phyloP scores from a whole-genome alignment of 2,329 filamentous ascomycete species.

The Aspergillus pseudotamarii region DNA sequence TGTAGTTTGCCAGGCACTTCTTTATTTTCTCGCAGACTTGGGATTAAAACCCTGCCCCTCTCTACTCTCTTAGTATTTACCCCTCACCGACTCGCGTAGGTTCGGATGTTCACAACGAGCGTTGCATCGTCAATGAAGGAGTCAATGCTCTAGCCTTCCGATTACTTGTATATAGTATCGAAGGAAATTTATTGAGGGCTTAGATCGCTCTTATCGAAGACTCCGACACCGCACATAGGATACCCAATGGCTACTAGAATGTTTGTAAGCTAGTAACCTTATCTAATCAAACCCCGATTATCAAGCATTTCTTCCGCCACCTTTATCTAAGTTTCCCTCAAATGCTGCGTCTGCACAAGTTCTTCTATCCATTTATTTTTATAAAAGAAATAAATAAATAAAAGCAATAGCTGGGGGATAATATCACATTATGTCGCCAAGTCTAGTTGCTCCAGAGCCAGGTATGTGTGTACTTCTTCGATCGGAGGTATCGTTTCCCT shows the following conservation, averaged over 20 bases:
- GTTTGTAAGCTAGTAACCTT: constrained; percentile 33
- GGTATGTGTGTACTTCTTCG: constrained; percentile 43
- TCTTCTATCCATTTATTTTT: not conserved
- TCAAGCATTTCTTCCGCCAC: constrained; percentile 37
- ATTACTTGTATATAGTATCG: not conserved
- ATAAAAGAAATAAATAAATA: too few species aligned
- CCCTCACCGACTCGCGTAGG: not conserved
- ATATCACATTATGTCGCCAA: constrained; percentile 69
- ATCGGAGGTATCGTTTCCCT: not conserved
- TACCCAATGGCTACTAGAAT: constrained; percentile 29
- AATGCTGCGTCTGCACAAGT: not conserved
- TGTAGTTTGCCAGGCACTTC: not conserved
- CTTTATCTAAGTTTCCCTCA: constrained; percentile 9
- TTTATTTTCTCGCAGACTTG: not conserved
- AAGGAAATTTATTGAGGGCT: not conserved
- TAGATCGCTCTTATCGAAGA: constrained; percentile 13
- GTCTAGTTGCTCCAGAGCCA: constrained; percentile 90
- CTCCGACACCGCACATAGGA: constrained; percentile 24
- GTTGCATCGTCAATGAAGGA: not conserved
- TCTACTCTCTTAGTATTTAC: not conserved
- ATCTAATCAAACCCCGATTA: constrained; percentile 24
- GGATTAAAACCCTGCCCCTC: not conserved
- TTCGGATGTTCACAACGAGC: not conserved
- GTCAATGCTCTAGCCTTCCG: not conserved
- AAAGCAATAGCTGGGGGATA: not conserved